phyloP scores from a whole-genome alignment of 345 rosid genomes.

The Clausena lansium region DNA sequence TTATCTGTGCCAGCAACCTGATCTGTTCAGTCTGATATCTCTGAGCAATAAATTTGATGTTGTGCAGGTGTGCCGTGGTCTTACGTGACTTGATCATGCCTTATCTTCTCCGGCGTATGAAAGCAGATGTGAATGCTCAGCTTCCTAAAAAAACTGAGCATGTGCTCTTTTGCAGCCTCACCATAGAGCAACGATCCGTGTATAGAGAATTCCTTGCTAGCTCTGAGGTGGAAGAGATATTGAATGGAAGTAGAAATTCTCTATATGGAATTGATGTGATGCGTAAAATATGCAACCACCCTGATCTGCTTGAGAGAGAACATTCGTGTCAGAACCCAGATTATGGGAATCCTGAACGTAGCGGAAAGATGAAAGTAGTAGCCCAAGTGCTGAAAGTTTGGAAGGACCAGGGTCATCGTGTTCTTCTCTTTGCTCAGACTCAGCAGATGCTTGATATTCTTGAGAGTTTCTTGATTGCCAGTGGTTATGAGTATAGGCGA shows the following conservation, averaged over 20 bases:
- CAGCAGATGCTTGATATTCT: slow-evolving; percentile 98
- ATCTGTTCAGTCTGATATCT: neutral
- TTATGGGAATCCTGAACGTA: slow-evolving; percentile 88
- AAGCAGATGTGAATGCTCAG: slow-evolving; percentile 80
- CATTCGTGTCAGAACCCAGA: slow-evolving; percentile 74
- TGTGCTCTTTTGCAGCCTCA: slow-evolving; percentile 97
- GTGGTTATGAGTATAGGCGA: slow-evolving; percentile 75
- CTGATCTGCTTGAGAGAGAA: slow-evolving; percentile 95
- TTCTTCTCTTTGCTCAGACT: slow-evolving; percentile 89
- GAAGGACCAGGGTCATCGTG: slow-evolving; percentile 90
- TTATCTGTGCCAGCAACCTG: neutral
- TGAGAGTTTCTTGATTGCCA: slow-evolving; percentile 66
- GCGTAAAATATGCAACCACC: slow-evolving; percentile 99
- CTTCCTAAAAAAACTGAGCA: slow-evolving; percentile 92
- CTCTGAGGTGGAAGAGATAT: slow-evolving; percentile 88
- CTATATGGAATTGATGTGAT: slow-evolving; percentile 95
- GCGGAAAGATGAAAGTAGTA: slow-evolving; percentile 93
- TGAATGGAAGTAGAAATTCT: slow-evolving; percentile 77
- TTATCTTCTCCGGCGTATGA: slow-evolving; percentile 96
- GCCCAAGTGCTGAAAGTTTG: slow-evolving; percentile 83
- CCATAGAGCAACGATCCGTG: slow-evolving; percentile 72
- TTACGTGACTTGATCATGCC: slow-evolving; percentile 97
- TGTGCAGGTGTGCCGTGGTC: slow-evolving; percentile 91
- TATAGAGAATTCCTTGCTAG: slow-evolving; percentile 98
- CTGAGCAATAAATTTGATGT: slow-evolving; percentile 16